These are phyloP conservation scores for Leptographium galeiforme DNA, from an alignment of 2,329 filamentous ascomycete species.

Conservation along the genomic window DNA sequence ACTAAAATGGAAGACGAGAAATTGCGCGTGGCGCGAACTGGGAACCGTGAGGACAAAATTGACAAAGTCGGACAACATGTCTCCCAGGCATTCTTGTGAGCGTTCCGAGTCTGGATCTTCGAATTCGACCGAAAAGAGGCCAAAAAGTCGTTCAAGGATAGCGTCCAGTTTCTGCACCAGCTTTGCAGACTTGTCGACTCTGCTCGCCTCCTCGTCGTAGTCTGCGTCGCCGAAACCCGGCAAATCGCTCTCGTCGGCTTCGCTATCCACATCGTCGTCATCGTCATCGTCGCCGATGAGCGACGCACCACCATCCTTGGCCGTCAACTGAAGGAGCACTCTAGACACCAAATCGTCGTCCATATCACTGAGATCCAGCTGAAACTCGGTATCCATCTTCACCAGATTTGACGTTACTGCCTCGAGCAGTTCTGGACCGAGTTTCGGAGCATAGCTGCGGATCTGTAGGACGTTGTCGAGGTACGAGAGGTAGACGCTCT, in stretches of 20 bases:
- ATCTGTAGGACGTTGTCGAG: constrained; percentile 72
- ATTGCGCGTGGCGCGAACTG: constrained; percentile 86
- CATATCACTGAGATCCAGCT: constrained; percentile 81
- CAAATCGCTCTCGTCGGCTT: constrained; percentile 47
- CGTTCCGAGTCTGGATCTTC: constrained; percentile 51
- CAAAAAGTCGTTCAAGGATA: constrained; percentile 78
- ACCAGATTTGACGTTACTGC: constrained; percentile 77
- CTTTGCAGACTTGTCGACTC: constrained; percentile 59
- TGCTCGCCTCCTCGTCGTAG: constrained; percentile 46
- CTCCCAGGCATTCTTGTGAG: constrained; percentile 60
- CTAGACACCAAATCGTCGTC: constrained; percentile 76
- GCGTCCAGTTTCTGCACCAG: constrained; percentile 86
- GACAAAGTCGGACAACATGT: constrained; percentile 73
- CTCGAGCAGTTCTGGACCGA: constrained; percentile 69
- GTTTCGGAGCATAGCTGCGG: constrained; percentile 61
- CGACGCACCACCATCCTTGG: not conserved
- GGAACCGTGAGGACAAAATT: constrained; percentile 82
- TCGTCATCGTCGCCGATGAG: not conserved
- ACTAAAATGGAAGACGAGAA: constrained; percentile 89
- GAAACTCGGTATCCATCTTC: constrained; percentile 91
- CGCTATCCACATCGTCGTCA: constrained; percentile 19
- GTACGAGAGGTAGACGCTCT: constrained; percentile 73
- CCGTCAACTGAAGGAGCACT: constrained; percentile 43
- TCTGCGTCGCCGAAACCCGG: constrained; percentile 59
- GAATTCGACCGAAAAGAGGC: constrained; percentile 65